Percentiles rank a stretch among this genome's conserved stretches.
Evolutionary conservation across 768 basidiomycete species (phyloP).

Genomic region (Phylloporus sp.): DNA sequence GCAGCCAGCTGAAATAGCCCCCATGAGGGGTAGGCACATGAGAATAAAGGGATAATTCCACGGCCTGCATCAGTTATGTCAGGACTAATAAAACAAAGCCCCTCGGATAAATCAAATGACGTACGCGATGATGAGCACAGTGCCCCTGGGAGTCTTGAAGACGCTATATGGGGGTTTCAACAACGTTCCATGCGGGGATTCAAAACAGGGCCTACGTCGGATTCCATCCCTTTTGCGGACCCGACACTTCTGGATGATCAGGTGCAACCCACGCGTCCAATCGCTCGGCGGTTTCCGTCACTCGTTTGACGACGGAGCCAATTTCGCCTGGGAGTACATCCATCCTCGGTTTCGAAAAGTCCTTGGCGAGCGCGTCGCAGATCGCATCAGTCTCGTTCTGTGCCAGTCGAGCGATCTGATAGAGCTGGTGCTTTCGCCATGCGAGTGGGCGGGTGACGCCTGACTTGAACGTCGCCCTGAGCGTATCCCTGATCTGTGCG

Average conservation of each 20-base stretch:
- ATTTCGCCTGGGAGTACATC: slow-evolving; percentile 42
- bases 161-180: slow-evolving; percentile 25
- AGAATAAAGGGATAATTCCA: slow-evolving; percentile 66
- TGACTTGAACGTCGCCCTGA: slow-evolving; percentile 46
- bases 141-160: slow-evolving; percentile 55
- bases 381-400: slow-evolving; percentile 59
- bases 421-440: slow-evolving; percentile 63
- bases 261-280: slow-evolving; percentile 57
- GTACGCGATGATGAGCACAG: slow-evolving; percentile 56
- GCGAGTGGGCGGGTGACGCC: slow-evolving; percentile 47
- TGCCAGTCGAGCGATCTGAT: slow-evolving; percentile 53
- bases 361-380: slow-evolving; percentile 38
- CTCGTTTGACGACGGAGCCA: slow-evolving; percentile 37
- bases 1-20: slow-evolving; percentile 73
- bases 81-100: background rate
- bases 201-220: slow-evolving; percentile 32
- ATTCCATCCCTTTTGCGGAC: slow-evolving; percentile 46
- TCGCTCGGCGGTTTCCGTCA: slow-evolving; percentile 40
- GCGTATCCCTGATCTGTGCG: slow-evolving; percentile 30
- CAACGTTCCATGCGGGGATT: background rate
- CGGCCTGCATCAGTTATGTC: slow-evolving; percentile 35
- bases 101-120: slow-evolving; percentile 13
- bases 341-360: slow-evolving; percentile 45
- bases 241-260: slow-evolving; percentile 33
- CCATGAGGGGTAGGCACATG: slow-evolving; percentile 52